Base-by-base conservation (phyloP, 768 basidiomycete species). In the Glaciozyma martinii region DNA sequence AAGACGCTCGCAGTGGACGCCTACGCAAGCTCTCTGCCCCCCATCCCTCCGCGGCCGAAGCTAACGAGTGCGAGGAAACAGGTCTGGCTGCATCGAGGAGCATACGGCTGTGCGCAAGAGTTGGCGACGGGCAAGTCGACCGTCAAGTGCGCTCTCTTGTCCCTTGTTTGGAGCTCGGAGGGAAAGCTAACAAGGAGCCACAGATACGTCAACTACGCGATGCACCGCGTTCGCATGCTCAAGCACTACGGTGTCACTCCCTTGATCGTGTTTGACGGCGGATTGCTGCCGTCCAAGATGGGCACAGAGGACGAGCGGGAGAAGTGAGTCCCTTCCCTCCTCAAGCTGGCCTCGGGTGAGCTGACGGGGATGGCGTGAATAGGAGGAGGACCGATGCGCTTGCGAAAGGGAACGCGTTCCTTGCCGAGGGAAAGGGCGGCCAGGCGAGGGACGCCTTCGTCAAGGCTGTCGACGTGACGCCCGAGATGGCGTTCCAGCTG, bases 141-240 rank as follows among this genome's bases (percentile, higher is more conserved):
- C 0, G 84, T 82, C 63, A 93, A 86, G 92, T 94, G 43, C 58
- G 47, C 9, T 32, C 43, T 56, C 47, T 29, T 30, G 15, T 16
- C n/a, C 58, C 50, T 33, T 46, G n/a, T 52, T 52, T 52, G 23
- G n/a, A 16, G 23, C 25, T 52, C 1, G 27, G 15, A 5, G 29
- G 13, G 42, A 55, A 46, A n/a, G 43, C 30, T 57, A 46, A 30
- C 33, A 53, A 49, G 53, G 25, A 23, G 25, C 3, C 15, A 6
- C 71, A 94, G 93, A 79, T 97, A 95, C 80, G 90, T 98, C 65
- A 86, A 94, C 75, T 99, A 94, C 78, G 87, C 87, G 46, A 94
- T 98, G 91, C 85, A 90, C 70, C 85, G 88, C 40, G 85, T 98
- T 52, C 83, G 91, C 33, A 82, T 98, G 60, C 78, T 99, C 58